A percentile compares a stretch with the other conserved stretches of the same genome.
Conservation (phyloP, 495 filamentous ascomycete species). For the Tuber calosporum region DNA sequence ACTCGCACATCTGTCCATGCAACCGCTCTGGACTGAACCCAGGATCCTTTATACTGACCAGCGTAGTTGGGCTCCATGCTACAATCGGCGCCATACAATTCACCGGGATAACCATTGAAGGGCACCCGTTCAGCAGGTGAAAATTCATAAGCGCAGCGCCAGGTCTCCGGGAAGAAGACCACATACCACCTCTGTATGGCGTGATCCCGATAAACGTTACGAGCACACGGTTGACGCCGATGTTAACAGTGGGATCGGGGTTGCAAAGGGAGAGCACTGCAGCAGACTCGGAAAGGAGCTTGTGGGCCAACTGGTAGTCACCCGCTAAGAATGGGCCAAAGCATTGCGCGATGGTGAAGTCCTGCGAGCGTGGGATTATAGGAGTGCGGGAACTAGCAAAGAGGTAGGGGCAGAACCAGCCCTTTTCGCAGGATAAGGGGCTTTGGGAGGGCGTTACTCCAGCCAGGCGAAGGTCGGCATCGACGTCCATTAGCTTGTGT, state of each 20-base stretch:
- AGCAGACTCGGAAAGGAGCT: slow-evolving; percentile 42
- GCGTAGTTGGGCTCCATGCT: slow-evolving; percentile 44
- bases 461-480: slow-evolving; percentile 40
- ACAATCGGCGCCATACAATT: slow-evolving; percentile 40
- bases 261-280: slow-evolving; percentile 41
- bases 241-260: slow-evolving; percentile 41
- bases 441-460: slow-evolving; percentile 36
- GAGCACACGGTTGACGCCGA: slow-evolving; percentile 43
- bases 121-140: slow-evolving; percentile 44
- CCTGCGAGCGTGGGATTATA: slow-evolving; percentile 37
- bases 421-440: slow-evolving; percentile 42
- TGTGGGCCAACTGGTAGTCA: slow-evolving; percentile 45
- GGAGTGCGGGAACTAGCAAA: slow-evolving; percentile 45
- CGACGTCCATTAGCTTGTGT: slow-evolving; percentile 46
- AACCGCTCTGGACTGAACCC: slow-evolving; percentile 37
- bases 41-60: slow-evolving; percentile 35
- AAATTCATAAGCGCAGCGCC: slow-evolving; percentile 45
- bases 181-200: slow-evolving; percentile 44
- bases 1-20: slow-evolving; percentile 44
- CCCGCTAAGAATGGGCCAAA: slow-evolving; percentile 44
- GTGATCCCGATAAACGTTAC: slow-evolving; percentile 44
- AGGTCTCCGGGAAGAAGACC: slow-evolving; percentile 45
- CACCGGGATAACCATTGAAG: slow-evolving; percentile 43
- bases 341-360: slow-evolving; percentile 45
- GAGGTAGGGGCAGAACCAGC: slow-evolving; percentile 46